Evolutionary conservation across 805 yeast genomes (phyloP).

Genomic region (Lipomyces anomalus): DNA sequence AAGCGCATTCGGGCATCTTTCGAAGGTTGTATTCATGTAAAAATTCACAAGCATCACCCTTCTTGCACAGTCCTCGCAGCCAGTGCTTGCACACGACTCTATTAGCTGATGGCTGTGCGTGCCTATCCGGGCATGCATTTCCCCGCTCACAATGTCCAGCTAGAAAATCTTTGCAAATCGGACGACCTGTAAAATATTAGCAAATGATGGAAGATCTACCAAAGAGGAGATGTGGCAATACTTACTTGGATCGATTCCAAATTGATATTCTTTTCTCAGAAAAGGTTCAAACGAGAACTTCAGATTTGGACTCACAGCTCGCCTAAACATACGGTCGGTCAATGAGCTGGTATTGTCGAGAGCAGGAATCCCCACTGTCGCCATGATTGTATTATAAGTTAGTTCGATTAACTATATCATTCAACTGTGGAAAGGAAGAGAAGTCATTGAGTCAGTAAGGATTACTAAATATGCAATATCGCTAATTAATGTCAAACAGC

Average conservation of each 20-base stretch:
- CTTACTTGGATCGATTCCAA: constrained; percentile 69
- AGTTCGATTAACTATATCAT: no score
- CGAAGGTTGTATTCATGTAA: constrained; percentile 89
- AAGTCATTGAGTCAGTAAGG: no score
- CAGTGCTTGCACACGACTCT: constrained; percentile 96
- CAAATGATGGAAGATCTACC: background rate
- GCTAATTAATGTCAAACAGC: no score
- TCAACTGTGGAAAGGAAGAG: no score
- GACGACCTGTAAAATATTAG: constrained; percentile 47
- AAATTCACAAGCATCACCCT: constrained; percentile 93
- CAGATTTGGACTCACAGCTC: background rate
- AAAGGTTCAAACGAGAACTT: constrained; percentile 75
- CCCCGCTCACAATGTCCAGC: constrained; percentile 80
- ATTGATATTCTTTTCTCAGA: constrained; percentile 68
- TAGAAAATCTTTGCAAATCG: constrained; percentile 71
- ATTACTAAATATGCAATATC: no score
- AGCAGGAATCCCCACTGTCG: background rate
- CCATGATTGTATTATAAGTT: background rate
- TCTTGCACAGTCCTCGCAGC: constrained; percentile 94
- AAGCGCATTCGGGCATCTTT: constrained; percentile 95
- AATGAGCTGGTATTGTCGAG: background rate
- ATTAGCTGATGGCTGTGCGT: constrained; percentile 61
- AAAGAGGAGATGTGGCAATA: no score
- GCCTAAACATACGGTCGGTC: background rate
- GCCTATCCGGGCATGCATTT: constrained; percentile 78